Conservation (phyloP, 1,284 basidiomycete species). For the Austroboletus novae-zelandiae region DNA sequence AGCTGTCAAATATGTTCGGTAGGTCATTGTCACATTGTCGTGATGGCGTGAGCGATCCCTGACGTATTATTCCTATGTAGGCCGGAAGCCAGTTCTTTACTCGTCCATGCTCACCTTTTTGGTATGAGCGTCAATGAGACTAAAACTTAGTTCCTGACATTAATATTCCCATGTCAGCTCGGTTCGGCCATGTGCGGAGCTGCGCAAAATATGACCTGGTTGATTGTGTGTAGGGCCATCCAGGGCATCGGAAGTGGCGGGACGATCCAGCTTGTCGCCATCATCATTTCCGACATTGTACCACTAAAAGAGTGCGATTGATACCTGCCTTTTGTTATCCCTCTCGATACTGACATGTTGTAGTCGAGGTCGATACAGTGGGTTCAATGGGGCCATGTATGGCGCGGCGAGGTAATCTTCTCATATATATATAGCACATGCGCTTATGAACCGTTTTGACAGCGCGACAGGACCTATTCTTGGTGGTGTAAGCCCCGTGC, state of each 20-base stretch:
- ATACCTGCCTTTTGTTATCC: neutral
- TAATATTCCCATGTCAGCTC: slow-evolving; percentile 39
- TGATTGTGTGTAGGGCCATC: slow-evolving; percentile 72
- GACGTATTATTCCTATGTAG: slow-evolving; percentile 28
- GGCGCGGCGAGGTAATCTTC: slow-evolving; percentile 55
- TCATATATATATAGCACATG: neutral
- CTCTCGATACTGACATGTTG: neutral
- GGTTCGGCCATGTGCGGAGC: slow-evolving; percentile 83
- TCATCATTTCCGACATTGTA: slow-evolving; percentile 80
- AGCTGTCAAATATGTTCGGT: slow-evolving; percentile 64
- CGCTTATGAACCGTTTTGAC: neutral
- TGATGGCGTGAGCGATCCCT: neutral
- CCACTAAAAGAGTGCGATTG: slow-evolving; percentile 64
- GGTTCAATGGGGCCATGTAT: neutral
- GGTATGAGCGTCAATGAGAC: slow-evolving; percentile 35
- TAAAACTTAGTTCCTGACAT: neutral
- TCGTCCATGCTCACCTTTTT: slow-evolving; percentile 68
- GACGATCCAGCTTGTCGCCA: slow-evolving; percentile 62
- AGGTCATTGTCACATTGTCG: slow-evolving; percentile 1
- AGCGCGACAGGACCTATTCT: slow-evolving; percentile 77
- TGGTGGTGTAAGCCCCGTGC: slow-evolving; percentile 54
- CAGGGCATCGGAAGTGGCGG: slow-evolving; percentile 85
- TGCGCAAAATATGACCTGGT: slow-evolving; percentile 73
- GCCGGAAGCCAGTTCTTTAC: slow-evolving; percentile 76
- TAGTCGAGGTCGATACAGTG: slow-evolving; percentile 52